Evolutionary conservation across 176 grass and related monocot genomes (phyloP), one percentile per base, ranked within the genome.

Genomic region (Zea luxurians): DNA sequence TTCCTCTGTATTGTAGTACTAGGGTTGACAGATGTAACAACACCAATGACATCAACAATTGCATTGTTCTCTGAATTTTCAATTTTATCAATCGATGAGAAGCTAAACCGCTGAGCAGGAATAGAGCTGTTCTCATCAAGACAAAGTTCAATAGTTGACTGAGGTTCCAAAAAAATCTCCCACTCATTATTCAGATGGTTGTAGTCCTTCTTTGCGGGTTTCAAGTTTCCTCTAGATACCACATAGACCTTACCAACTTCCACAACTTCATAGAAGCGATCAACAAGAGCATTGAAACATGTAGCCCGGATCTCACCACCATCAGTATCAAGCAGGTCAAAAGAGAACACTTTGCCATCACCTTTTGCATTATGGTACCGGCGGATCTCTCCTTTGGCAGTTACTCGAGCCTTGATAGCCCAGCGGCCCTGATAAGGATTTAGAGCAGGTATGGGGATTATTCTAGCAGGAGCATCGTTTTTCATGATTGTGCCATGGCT

Each of bases 141-240:
- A 75, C 89, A 97, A 62, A 88, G 83, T 13, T 97, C 91, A 46
- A 97, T 61, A 2, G 86, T 93, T 71, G 94, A 93, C 59, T 80
- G 78, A 75, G 75, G 55, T 78, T 97, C 94, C 76, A 97, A 84
- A 65, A 80, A 71, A 74, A 97, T 91, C 85, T 97, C 94, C 94
- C 94, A 97, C 82, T 97, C 88, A 66, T 82, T 91, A 48, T 85
- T 93, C 64, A 97, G 87, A 90, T 97, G 94, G 79, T 97, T 97
- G 80, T 77, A 97, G 78, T 75, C 90, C 84, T 74, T 97, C 45
- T 90, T 81, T 85, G 85, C 86, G 65, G 94, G 82, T 73, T 93
- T 97, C 75, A 97, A 84, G 66, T 53, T 93, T 62, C 94, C 94
- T 76, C 82, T 97, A 76, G 91, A 97, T 68, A 97, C 80, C 68